These are phyloP conservation scores for Barnettozyma siamensis DNA, from an alignment of 805 yeast genomes.

Conservation along the genomic window DNA sequence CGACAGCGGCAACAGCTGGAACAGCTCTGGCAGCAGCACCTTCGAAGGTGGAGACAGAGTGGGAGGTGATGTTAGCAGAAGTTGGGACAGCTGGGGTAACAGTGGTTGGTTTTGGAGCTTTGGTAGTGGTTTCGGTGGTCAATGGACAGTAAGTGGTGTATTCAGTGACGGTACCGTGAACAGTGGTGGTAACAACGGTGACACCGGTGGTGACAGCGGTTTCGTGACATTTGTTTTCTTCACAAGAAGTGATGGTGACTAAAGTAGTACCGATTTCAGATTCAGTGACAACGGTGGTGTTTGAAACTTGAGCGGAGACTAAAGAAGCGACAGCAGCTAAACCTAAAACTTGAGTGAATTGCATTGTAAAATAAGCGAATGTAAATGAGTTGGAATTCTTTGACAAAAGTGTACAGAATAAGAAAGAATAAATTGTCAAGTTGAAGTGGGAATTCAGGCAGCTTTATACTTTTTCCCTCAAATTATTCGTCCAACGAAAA, in stretches of 20 bases:
- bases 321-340: conserved; percentile 25
- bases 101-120: conserved; percentile 6
- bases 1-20: conserved; percentile 43
- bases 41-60: conserved; percentile 28
- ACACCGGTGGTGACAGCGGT: conserved; percentile 15
- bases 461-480: conserved; percentile 7
- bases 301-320: conserved; percentile 21
- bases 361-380: conserved; percentile 28
- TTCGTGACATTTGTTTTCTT: conserved; percentile 9
- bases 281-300: conserved; percentile 1
- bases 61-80: conserved; percentile 6
- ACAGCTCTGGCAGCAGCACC: conserved; percentile 41
- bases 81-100: conserved; percentile 19
- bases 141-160: conserved; percentile 16
- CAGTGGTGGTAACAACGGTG: conserved; percentile 11
- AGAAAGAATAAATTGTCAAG: not conserved
- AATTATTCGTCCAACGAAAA: not conserved
- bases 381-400: conserved; percentile 22
- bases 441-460: not conserved
- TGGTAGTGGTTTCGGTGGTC: conserved; percentile 10
- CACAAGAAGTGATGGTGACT: conserved; percentile 15
- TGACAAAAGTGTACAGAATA: conserved; percentile 4
- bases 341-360: conserved; percentile 29
- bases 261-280: conserved; percentile 5
- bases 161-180: conserved; percentile 7